phyloP scores from a whole-genome alignment of 2,329 filamentous ascomycete genomes.

The Trematosphaeria pertusa region DNA sequence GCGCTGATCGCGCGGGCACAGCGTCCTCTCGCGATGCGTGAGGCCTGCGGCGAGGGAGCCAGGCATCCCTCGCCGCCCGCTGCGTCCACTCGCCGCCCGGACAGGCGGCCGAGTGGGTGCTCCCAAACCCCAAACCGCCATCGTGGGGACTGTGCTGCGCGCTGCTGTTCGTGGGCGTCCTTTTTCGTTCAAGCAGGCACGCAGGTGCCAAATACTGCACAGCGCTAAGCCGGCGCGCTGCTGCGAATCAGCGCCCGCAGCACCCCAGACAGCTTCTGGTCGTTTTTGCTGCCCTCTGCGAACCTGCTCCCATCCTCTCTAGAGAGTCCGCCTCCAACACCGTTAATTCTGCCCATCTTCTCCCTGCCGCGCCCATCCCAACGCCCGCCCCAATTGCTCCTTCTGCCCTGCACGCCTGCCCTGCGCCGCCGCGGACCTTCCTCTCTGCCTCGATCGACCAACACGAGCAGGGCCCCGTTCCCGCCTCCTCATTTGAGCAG shows the following conservation, averaged over 20 bases:
- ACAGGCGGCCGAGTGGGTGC: too few relatives aligned
- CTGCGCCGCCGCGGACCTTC: conserved; percentile 9
- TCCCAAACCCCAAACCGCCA: too few relatives aligned
- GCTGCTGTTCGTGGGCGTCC: conserved; percentile 13
- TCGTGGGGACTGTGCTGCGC: conserved; percentile 7
- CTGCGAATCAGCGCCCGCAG: conserved; percentile 30
- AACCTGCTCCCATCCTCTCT: conserved; percentile 20
- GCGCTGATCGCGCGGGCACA: too few relatives aligned
- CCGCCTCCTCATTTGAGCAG: conserved; percentile 24
- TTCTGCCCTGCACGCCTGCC: conserved; percentile 14
- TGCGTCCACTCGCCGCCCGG: too few relatives aligned
- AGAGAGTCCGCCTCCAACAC: conserved; percentile 7
- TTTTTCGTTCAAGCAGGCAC: conserved; percentile 20
- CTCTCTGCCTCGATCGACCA: conserved; percentile 8
- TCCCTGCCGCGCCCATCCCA: conserved; percentile 2
- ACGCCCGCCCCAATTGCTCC: conserved; percentile 10
- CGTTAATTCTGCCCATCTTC: neutral
- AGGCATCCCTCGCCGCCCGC: too few relatives aligned
- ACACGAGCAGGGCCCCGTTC: conserved; percentile 9
- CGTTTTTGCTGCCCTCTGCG: conserved; percentile 34
- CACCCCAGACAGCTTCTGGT: conserved; percentile 25
- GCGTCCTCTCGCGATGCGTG: neutral
- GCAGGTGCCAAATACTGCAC: conserved; percentile 24
- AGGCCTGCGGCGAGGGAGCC: too few relatives aligned
- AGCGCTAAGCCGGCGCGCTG: conserved; percentile 24